A percentile compares a stretch with the other conserved stretches of the same genome.
Conservation (phyloP, 306 rosid species). For the Malus orientalis region DNA sequence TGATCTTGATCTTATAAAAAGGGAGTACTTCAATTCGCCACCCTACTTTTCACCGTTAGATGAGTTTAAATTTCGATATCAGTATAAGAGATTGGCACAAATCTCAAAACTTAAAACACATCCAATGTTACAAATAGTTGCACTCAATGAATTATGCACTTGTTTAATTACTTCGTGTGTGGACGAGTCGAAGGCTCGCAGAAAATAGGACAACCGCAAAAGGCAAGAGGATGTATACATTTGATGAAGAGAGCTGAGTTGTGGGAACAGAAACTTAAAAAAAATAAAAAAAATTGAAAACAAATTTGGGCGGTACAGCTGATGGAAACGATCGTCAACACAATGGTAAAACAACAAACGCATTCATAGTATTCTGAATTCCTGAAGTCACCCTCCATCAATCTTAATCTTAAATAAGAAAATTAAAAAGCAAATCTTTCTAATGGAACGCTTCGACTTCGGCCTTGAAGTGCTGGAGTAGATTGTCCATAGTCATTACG, state of each 20-base stretch:
- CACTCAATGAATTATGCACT: not conserved
- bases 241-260: too few species aligned
- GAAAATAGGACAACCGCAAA: not conserved
- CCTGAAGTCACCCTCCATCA: not conserved
- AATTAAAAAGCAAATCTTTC: not conserved
- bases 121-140: too few species aligned
- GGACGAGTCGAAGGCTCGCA: not conserved
- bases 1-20: not conserved
- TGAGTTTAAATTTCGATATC: too few species aligned
- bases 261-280: too few species aligned
- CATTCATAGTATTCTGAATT: not conserved
- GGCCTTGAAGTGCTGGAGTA: slow-evolving; percentile 55
- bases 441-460: slow-evolving; percentile 61
- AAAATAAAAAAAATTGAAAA: too few species aligned
- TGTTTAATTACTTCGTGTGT: not conserved
- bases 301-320: not conserved
- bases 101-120: too few species aligned
- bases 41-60: too few species aligned
- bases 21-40: too few species aligned
- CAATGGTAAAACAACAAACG: not conserved
- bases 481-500: slow-evolving; percentile 52
- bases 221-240: not conserved
- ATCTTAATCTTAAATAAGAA: not conserved
- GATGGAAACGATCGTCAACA: not conserved
- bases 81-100: too few species aligned